Base-by-base conservation (phyloP, 78 protist species). In the Cavenderia fasciculata region DNA sequence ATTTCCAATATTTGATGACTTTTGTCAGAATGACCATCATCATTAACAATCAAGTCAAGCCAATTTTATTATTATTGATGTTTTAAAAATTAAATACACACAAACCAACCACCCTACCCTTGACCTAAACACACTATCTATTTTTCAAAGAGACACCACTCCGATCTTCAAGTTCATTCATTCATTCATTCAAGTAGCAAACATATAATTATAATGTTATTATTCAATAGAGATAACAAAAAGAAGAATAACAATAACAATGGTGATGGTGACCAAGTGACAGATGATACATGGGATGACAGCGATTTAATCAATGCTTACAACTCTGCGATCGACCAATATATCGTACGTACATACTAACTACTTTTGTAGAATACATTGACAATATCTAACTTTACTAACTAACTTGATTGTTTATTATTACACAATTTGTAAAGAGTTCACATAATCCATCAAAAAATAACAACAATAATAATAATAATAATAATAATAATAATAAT, bases 281-380 rank as follows among this genome's bases (percentile, higher is more conserved):
- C 36, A n/a, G 71, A 63, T 23, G 71, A 77, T 41, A 74, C 63
- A 3, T 65, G 74, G 88, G 88, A 79, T 65, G 88, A 79, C 41
- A 54, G 46, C n/a, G 46, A 40, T 25, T 33, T 79, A 25, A 79
- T 79, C 2, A 52, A 49, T 51, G 69, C 73, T n/a, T 79, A 79
- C 52, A 76, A 79, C 10, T 31, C 62, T 12, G 73, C 88, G 5
- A 79, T 79, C 5, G 49, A 79, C 23, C 31, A 38, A 12, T 79
- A 79, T 66, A 65, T 79, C 21, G 76, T 77, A 77, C 19, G 85
- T 57, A 56, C 23, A 10, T 43, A 4, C n/a, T 21, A 25, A 41
- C 40, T 19, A 38, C n/a, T 10, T 66, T 6, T 21, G 14, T 66
- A 25, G 19, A 21, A 12, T 3, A 6, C 6, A 59, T 59, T 59